phyloP scores from a whole-genome alignment of 2,329 filamentous ascomycete genomes.

The Microsporum audouinii region DNA sequence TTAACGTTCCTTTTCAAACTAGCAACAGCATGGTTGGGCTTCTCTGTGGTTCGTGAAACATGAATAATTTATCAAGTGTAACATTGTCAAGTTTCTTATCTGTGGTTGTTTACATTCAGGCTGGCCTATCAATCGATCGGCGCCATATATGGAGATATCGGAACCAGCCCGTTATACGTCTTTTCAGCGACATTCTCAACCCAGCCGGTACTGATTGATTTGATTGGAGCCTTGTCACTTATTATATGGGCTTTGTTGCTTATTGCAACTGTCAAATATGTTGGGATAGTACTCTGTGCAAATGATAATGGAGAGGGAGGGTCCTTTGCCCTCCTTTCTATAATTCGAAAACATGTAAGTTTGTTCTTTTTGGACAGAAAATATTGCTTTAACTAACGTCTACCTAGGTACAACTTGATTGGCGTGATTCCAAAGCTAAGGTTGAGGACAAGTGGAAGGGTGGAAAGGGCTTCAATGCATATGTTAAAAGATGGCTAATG shows the following conservation, averaged over 20 bases:
- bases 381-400: background rate
- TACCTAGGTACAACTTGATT: slow-evolving; percentile 39
- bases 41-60: slow-evolving; percentile 12
- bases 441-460: slow-evolving; percentile 38
- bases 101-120: slow-evolving; percentile 16
- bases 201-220: slow-evolving; percentile 35
- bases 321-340: slow-evolving; percentile 44
- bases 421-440: slow-evolving; percentile 39
- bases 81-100: background rate
- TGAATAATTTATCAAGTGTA: background rate
- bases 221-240: slow-evolving; percentile 44
- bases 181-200: slow-evolving; percentile 43
- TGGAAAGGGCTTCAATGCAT: slow-evolving; percentile 33
- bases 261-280: slow-evolving; percentile 49
- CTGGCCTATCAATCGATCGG: slow-evolving; percentile 46
- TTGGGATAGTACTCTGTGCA: slow-evolving; percentile 42
- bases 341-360: slow-evolving; percentile 41
- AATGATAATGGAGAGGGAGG: slow-evolving; percentile 49
- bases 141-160: slow-evolving; percentile 51
- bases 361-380: background rate
- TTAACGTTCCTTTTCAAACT: background rate
- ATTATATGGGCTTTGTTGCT: slow-evolving; percentile 46
- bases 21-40: slow-evolving; percentile 13
- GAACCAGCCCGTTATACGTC: slow-evolving; percentile 47
- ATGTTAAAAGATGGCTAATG: slow-evolving; percentile 38